Evolutionary conservation across 768 basidiomycete species (phyloP).

Genomic region (Jaapia argillacea): DNA sequence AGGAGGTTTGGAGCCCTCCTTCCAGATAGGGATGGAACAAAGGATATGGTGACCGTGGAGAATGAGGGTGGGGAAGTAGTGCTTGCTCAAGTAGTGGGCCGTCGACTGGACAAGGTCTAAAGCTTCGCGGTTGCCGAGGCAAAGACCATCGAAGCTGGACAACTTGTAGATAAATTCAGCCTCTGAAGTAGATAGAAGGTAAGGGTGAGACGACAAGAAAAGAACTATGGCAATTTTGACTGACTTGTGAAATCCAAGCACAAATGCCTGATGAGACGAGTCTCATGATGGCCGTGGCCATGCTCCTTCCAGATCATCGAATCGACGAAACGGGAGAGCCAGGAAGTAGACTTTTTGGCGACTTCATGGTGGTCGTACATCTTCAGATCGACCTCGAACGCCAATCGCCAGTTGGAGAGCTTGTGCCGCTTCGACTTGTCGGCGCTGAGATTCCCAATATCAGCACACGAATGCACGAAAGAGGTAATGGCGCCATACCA

Average conservation of each 20-base stretch:
- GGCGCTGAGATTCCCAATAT: neutral
- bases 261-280: constrained; percentile 12
- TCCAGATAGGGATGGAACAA: constrained; percentile 10
- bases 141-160: constrained; percentile 6
- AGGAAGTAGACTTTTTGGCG: neutral
- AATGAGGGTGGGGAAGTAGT: constrained; percentile 6
- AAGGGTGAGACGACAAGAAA: neutral
- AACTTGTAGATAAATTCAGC: constrained; percentile 9
- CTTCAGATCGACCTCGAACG: constrained; percentile 9
- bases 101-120: constrained; percentile 3
- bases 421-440: too few species aligned
- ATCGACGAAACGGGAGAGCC: neutral
- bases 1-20: neutral
- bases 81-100: constrained; percentile 4
- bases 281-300: neutral
- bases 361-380: constrained; percentile 2
- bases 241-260: constrained; percentile 8
- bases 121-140: neutral
- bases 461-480: neutral
- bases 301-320: constrained; percentile 1
- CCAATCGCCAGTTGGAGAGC: constrained; percentile 6
- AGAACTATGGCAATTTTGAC: neutral
- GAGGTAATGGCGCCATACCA: too few species aligned
- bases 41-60: constrained; percentile 10
- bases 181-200: too few species aligned